Conservation (phyloP, 1,139 yeast species). For the Saccharomyces hybrid region DNA sequence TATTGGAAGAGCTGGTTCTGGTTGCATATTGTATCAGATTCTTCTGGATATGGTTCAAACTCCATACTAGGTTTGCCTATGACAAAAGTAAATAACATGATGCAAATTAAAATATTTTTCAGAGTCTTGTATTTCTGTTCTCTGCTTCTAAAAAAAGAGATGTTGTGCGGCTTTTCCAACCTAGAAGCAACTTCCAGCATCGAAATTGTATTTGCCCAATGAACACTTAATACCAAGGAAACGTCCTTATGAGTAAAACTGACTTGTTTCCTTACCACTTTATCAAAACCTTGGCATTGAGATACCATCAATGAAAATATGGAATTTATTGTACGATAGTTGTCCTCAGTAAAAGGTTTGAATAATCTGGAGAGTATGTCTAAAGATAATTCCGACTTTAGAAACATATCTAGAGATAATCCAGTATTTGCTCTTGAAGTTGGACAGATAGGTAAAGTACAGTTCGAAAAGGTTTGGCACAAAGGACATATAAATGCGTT, state of each 20-base stretch:
- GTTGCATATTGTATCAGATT: constrained; percentile 10
- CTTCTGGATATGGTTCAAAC: constrained; percentile 14
- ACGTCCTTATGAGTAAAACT: constrained; percentile 16
- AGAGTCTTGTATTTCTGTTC: constrained; percentile 32
- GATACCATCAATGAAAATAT: constrained; percentile 15
- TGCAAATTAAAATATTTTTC: constrained; percentile 33
- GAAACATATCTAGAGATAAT: constrained; percentile 9
- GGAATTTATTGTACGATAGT: constrained; percentile 13
- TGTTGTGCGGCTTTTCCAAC: constrained; percentile 35
- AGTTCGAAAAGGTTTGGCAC: constrained; percentile 50
- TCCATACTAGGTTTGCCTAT: constrained; percentile 20
- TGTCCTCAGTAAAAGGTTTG: constrained; percentile 11
- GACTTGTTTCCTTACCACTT: constrained; percentile 11
- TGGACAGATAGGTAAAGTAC: constrained; percentile 25
- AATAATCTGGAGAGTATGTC: constrained; percentile 11
- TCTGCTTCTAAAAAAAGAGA: constrained; percentile 33
- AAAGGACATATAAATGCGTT: constrained; percentile 50
- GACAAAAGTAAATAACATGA: constrained; percentile 27
- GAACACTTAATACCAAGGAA: constrained; percentile 27
- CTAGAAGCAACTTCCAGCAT: constrained; percentile 52
- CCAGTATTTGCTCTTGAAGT: constrained; percentile 10
- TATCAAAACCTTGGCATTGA: constrained; percentile 22
- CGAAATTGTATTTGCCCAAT: constrained; percentile 48
- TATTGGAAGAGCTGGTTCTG: constrained; percentile 11
- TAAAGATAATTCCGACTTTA: constrained; percentile 10